These are phyloP conservation scores for Leptographium procerum DNA, from an alignment of 2,329 filamentous ascomycete genomes.

Conservation along the genomic window DNA sequence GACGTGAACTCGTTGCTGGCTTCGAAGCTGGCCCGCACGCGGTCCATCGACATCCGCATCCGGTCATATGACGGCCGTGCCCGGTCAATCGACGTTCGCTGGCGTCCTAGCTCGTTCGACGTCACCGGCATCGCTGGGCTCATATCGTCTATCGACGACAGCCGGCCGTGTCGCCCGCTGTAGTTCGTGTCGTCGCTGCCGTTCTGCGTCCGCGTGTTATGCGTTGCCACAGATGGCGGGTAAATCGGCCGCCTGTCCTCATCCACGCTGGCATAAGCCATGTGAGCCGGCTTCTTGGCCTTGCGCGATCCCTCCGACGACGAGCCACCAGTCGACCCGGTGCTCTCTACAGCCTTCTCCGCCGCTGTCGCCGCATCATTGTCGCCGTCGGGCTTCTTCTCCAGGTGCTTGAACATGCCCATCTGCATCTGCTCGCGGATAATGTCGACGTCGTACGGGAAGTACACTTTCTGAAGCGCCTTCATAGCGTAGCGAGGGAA, in stretches of 20 bases:
- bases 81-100: slow-evolving; percentile 45
- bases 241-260: slow-evolving; percentile 91
- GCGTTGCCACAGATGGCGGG: slow-evolving; percentile 76
- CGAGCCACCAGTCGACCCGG: slow-evolving; percentile 8
- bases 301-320: slow-evolving; percentile 48
- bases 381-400: slow-evolving; percentile 19
- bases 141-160: slow-evolving; percentile 39
- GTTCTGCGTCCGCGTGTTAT: slow-evolving; percentile 75
- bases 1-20: slow-evolving; percentile 84
- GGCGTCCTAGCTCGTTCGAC: slow-evolving; percentile 6
- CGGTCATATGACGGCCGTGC: slow-evolving; percentile 79
- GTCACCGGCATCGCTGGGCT: slow-evolving; percentile 46
- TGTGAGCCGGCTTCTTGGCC: slow-evolving; percentile 37
- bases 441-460: slow-evolving; percentile 87
- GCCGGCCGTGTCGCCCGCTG: slow-evolving; percentile 10
- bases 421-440: slow-evolving; percentile 81
- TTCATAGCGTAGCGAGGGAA: slow-evolving; percentile 84
- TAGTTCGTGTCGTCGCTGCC: slow-evolving; percentile 92
- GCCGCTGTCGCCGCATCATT: slow-evolving; percentile 21
- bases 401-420: slow-evolving; percentile 69
- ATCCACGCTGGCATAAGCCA: slow-evolving; percentile 54
- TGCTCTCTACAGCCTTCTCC: slow-evolving; percentile 32
- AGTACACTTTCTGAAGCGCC: slow-evolving; percentile 83
- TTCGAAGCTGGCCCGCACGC: slow-evolving; percentile 73
- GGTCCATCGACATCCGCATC: slow-evolving; percentile 77